A percentile compares a stretch with the other conserved stretches of the same genome.
These are phyloP conservation scores for Linum lewisii DNA, from an alignment of 345 rosid genomes.

Conservation along the genomic window DNA sequence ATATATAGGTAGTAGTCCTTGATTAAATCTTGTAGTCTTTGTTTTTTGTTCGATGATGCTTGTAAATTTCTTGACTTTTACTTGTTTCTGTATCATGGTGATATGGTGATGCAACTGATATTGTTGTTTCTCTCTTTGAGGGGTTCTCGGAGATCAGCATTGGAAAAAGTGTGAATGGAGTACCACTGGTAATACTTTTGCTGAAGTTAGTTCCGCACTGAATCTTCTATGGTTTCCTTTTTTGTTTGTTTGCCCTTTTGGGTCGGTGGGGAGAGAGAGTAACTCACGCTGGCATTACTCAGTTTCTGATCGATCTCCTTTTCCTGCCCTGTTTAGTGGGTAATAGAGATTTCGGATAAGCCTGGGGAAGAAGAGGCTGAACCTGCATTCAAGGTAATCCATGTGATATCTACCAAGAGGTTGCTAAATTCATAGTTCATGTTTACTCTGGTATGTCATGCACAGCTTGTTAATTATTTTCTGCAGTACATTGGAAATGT, in stretches of 20 bases:
- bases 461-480: neutral
- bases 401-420: neutral
- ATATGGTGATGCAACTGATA: slow-evolving; percentile 40
- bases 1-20: slow-evolving; percentile 68
- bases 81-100: neutral
- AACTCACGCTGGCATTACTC: neutral
- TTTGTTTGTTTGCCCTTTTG: neutral
- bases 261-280: neutral
- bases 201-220: slow-evolving; percentile 5
- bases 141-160: slow-evolving; percentile 71
- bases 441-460: neutral
- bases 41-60: neutral
- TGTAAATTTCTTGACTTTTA: neutral
- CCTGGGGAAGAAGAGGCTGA: slow-evolving; percentile 80
- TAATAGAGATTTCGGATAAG: slow-evolving; percentile 84
- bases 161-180: slow-evolving; percentile 82
- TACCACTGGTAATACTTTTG: slow-evolving; percentile 64
- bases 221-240: neutral
- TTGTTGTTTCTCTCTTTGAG: slow-evolving; percentile 68
- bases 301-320: neutral
- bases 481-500: slow-evolving; percentile 87
- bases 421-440: neutral
- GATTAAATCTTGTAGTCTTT: neutral
- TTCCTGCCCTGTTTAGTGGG: slow-evolving; percentile 47
- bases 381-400: slow-evolving; percentile 90